Conservation (phyloP, 1,139 yeast species). For the Pichia sp. region DNA sequence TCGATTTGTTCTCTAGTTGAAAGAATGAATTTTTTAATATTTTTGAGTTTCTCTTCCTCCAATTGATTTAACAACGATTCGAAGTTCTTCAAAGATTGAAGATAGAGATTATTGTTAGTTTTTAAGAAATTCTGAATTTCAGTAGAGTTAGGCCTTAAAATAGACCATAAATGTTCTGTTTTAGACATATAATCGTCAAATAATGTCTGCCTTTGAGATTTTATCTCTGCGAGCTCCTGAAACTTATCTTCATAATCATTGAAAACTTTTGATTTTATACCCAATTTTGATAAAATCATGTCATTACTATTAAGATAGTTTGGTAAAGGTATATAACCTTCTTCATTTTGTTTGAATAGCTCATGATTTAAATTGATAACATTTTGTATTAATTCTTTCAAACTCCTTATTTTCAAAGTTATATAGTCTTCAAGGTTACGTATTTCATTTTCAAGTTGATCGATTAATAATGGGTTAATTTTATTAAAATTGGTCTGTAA, state of each 20-base stretch:
- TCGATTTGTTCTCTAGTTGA: slow-evolving; percentile 54
- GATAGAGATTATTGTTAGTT: slow-evolving; percentile 21
- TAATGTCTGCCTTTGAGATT: slow-evolving; percentile 16
- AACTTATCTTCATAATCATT: slow-evolving; percentile 12
- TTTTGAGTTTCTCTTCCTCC: slow-evolving; percentile 50
- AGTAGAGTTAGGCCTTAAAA: slow-evolving; percentile 23
- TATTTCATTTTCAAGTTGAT: slow-evolving; percentile 19
- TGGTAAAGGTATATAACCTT: slow-evolving; percentile 9
- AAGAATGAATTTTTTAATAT: slow-evolving; percentile 59
- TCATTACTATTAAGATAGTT: slow-evolving; percentile 7
- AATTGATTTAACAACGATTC: slow-evolving; percentile 53
- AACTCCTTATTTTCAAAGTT: slow-evolving; percentile 6
- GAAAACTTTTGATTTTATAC: slow-evolving; percentile 14
- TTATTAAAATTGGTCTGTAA: slow-evolving; percentile 24
- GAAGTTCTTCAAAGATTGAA: slow-evolving; percentile 28
- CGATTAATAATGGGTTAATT: slow-evolving; percentile 20
- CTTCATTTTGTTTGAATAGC: slow-evolving; percentile 11
- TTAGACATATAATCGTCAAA: slow-evolving; percentile 14
- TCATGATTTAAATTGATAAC: slow-evolving; percentile 9
- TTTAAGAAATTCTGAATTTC: slow-evolving; percentile 22
- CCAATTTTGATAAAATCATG: slow-evolving; percentile 15
- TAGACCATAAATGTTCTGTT: slow-evolving; percentile 24
- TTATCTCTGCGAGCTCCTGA: slow-evolving; percentile 12
- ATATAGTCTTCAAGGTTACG: slow-evolving; percentile 11
- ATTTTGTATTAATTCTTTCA: slow-evolving; percentile 13